Evolutionary conservation across 106 monocot species (phyloP), one percentile per base, ranked within the genome.

Genomic region (Allium fistulosum): DNA sequence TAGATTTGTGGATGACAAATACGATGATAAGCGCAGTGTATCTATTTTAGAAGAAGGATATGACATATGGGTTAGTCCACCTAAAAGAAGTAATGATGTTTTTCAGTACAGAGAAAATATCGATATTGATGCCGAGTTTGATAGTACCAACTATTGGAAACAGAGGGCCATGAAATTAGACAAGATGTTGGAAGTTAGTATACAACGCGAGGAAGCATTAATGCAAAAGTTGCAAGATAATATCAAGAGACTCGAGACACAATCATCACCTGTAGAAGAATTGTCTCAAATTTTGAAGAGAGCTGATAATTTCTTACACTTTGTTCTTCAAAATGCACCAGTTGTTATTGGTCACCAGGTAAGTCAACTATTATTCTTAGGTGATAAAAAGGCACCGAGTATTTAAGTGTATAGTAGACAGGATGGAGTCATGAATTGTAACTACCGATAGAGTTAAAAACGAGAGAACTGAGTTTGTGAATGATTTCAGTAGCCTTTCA

Each of bases 281-380:
- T 76, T 90, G 69, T 75, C 80, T 66, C 72, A 72, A 11, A 90
- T 86, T 14, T 74, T 90, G 52, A 83, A 83, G 66, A 80, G 90
- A 56, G 90, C 90, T 11, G 90, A 90, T 69, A 82, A 90, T 61
- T 90, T 83, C 69, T 76, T 90, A 62, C 90, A 90, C 56, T 90
- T 90, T 63, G 77, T 90, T 74, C 83, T 90, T 61, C 90, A 90
- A 66, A 90, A 73, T 74, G 83, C 90, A 53, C 90, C 90, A 27
- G 72, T 90, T 61, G 90, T 90, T 60, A 85, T 90, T 70, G 90
- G 84, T 37, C 90, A 90, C 76, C 90, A 90, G 90, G 90, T 90
- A 81, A 52, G 5, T 51, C 28, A 37, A 37, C 37, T 5, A 37
- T 53, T 16, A 18, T 65, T 9, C 49, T 27, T 65, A 22, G 7